Percentiles rank a stretch among this genome's conserved stretches.
Conservation (phyloP, 2,329 filamentous ascomycete genomes). For the Colletotrichum tropicale region DNA sequence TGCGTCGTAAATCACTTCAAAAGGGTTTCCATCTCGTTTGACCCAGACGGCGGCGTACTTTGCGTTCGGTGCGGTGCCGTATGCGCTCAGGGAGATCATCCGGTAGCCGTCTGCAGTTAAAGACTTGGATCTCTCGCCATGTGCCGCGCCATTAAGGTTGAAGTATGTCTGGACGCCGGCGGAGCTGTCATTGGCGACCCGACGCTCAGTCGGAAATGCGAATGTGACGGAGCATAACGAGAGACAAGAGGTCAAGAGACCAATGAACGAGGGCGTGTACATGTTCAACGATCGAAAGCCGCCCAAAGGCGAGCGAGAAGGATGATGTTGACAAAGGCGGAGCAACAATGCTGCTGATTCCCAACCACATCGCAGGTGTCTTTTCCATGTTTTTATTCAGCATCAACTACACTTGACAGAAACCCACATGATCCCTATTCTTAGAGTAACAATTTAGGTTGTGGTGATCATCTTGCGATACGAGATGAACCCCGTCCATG, state of each 20-base stretch:
- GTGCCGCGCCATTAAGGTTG: neutral
- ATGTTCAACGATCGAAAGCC: neutral
- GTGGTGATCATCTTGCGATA: neutral
- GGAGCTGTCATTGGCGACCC: neutral
- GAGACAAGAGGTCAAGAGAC: constrained; percentile 5
- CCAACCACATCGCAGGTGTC: neutral
- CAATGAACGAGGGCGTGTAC: neutral
- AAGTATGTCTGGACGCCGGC: neutral
- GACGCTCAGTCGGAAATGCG: neutral
- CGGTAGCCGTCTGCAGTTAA: constrained; percentile 15
- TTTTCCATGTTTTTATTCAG: neutral
- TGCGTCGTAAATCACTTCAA: constrained; percentile 11
- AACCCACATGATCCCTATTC: constrained; percentile 1
- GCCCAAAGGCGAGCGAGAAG: neutral
- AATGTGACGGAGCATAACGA: neutral
- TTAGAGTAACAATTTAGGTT: neutral
- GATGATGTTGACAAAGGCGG: neutral
- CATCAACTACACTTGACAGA: neutral
- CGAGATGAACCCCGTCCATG: constrained; percentile 10
- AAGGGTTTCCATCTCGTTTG: neutral
- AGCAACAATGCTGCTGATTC: neutral
- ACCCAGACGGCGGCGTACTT: constrained; percentile 20
- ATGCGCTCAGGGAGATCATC: constrained; percentile 20
- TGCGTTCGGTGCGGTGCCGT: neutral
- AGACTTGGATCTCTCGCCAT: neutral